Percentiles rank a stretch among this genome's conserved stretches.
phyloP scores from a whole-genome alignment of 2,329 filamentous ascomycete genomes.

The Exophiala mesophila region DNA sequence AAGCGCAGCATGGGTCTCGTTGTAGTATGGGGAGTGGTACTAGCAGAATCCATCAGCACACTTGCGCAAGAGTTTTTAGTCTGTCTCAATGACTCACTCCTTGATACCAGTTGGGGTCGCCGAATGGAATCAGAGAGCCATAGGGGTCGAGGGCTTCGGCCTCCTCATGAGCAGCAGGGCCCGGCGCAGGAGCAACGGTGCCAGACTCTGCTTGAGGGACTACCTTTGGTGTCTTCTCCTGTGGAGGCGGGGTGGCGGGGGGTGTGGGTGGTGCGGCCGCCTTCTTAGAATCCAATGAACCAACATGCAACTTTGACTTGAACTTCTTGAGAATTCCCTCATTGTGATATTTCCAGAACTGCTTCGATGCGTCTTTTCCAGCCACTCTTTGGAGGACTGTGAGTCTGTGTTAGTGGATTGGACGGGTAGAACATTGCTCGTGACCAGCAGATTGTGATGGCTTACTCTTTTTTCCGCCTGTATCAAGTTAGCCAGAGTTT shows the following conservation, averaged over 20 bases:
- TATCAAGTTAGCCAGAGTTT: conserved; percentile 11
- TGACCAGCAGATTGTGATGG: not conserved
- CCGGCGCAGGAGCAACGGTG: conserved; percentile 43
- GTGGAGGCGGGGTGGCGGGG: conserved; percentile 43
- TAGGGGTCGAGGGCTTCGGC: conserved; percentile 75
- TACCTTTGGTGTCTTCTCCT: not conserved
- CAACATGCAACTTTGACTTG: conserved; percentile 55
- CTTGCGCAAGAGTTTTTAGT: not conserved
- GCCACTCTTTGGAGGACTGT: conserved; percentile 60
- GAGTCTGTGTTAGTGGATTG: conserved; percentile 2
- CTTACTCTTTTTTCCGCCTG: conserved; percentile 68
- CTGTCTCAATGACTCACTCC: too few species aligned
- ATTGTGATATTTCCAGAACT: conserved; percentile 64
- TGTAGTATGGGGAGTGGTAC: conserved; percentile 97
- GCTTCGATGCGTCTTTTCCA: conserved; percentile 64
- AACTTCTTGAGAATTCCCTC: conserved; percentile 59
- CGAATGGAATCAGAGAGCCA: conserved; percentile 83
- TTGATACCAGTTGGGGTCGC: conserved; percentile 92
- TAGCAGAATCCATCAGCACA: too few species aligned
- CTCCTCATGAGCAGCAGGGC: conserved; percentile 43
- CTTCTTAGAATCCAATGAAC: conserved; percentile 82
- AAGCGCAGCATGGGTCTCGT: conserved; percentile 85
- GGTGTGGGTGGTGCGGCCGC: conserved; percentile 49
- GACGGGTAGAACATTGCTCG: not conserved
- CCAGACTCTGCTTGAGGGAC: conserved; percentile 59